Conservation (phyloP, 2,329 filamentous ascomycete species). For the Sporothrix sp. region DNA sequence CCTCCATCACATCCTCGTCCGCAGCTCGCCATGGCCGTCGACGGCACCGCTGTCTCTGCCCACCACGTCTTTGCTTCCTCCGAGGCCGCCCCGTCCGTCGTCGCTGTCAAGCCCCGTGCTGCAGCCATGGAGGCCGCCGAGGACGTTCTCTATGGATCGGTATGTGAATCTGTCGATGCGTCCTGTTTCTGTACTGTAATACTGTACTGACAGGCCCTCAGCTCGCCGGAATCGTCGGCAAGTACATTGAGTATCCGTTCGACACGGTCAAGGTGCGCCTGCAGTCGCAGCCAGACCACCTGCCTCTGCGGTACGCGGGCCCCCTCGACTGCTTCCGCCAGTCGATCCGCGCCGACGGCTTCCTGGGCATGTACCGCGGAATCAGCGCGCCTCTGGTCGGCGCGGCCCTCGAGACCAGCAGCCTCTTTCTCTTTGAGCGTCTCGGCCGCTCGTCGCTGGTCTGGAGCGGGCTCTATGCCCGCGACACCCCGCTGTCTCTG, state of each 20-base stretch:
- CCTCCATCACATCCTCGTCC: neutral
- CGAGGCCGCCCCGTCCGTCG: neutral
- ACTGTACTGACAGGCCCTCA: constrained; percentile 29
- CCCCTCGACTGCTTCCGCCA: constrained; percentile 91
- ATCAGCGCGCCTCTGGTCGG: constrained; percentile 86
- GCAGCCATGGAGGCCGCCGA: constrained; percentile 60
- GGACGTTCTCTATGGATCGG: constrained; percentile 81
- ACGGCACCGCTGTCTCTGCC: neutral
- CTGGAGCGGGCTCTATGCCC: constrained; percentile 36
- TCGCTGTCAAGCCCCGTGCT: constrained; percentile 27
- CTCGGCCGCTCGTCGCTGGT: constrained; percentile 59
- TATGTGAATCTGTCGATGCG: constrained; percentile 31
- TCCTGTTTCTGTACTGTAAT: neutral
- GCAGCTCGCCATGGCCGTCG: constrained; percentile 3
- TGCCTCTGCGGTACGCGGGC: constrained; percentile 72
- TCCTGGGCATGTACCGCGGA: constrained; percentile 77
- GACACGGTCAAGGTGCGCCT: constrained; percentile 97
- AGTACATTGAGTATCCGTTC: constrained; percentile 97
- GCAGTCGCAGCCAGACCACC: constrained; percentile 83
- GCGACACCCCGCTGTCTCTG: constrained; percentile 58
- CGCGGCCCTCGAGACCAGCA: constrained; percentile 84
- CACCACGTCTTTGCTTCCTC: constrained; percentile 1
- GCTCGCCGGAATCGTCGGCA: constrained; percentile 78
- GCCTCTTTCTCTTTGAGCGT: constrained; percentile 85
- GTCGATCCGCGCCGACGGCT: constrained; percentile 68